phyloP scores from a whole-genome alignment of 331 rosid species.

The Telfairia occidentalis region DNA sequence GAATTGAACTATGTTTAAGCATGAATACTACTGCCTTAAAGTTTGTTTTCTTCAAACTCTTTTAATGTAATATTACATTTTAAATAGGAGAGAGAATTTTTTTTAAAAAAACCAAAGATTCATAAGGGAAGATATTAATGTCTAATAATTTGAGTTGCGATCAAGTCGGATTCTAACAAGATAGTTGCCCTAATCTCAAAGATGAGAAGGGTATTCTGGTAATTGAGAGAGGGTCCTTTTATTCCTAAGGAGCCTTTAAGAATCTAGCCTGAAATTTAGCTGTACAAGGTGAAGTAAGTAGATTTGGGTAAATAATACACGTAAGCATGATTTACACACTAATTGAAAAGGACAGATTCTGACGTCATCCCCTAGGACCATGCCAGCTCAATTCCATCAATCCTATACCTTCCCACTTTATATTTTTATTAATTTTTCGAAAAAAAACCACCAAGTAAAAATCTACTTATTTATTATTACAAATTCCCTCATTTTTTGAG shows the following conservation, averaged over 20 bases:
- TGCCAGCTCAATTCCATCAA: constrained; percentile 13
- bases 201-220: background rate
- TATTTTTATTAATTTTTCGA: background rate
- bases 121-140: background rate
- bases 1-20: too few species aligned
- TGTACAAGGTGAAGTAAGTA: background rate
- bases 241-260: background rate
- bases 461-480: background rate
- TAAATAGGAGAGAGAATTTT: too few species aligned
- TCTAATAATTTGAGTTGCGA: background rate
- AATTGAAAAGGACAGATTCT: constrained; percentile 12
- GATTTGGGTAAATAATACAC: constrained; percentile 17
- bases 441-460: background rate
- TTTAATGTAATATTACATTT: background rate
- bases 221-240: background rate
- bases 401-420: background rate
- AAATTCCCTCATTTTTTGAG: too few species aligned
- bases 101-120: too few species aligned
- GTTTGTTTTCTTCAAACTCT: background rate
- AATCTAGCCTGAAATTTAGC: background rate
- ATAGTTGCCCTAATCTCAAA: background rate
- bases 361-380: constrained; percentile 19
- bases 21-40: background rate
- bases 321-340: constrained; percentile 19
- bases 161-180: background rate